Conservation (phyloP, 1,284 basidiomycete species). For the Clitocybe nebularis region DNA sequence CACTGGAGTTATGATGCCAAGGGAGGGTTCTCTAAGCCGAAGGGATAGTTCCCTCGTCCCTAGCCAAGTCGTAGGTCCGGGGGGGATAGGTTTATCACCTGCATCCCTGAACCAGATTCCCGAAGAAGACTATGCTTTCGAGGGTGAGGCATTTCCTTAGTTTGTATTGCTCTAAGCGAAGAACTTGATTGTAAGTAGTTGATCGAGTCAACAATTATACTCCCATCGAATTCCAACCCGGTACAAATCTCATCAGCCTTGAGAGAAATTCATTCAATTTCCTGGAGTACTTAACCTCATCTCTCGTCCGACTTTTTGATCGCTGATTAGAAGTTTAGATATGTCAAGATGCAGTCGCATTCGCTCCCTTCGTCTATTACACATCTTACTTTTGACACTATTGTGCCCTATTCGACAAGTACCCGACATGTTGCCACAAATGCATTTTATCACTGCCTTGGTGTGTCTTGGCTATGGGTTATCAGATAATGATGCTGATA, state of each 20-base stretch:
- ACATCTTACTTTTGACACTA: constrained; percentile 55
- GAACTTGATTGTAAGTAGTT: constrained; percentile 19
- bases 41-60: constrained; percentile 47
- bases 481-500: background rate
- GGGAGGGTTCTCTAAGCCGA: constrained; percentile 49
- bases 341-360: constrained; percentile 70
- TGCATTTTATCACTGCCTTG: constrained; percentile 78
- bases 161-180: too few species aligned
- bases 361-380: constrained; percentile 45
- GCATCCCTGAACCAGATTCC: constrained; percentile 35
- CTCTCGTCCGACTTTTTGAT: background rate
- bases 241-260: constrained; percentile 51
- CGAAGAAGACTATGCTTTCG: constrained; percentile 63
- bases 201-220: constrained; percentile 36
- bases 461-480: constrained; percentile 34
- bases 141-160: constrained; percentile 38
- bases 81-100: constrained; percentile 46
- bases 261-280: constrained; percentile 77
- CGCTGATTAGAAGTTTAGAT: constrained; percentile 39
- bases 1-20: constrained; percentile 46
- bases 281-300: constrained; percentile 51
- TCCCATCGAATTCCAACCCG: constrained; percentile 52
- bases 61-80: constrained; percentile 41
- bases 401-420: constrained; percentile 62
- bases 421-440: constrained; percentile 73